Conservation (phyloP, 768 basidiomycete species). For the Podaxis rugospora region DNA sequence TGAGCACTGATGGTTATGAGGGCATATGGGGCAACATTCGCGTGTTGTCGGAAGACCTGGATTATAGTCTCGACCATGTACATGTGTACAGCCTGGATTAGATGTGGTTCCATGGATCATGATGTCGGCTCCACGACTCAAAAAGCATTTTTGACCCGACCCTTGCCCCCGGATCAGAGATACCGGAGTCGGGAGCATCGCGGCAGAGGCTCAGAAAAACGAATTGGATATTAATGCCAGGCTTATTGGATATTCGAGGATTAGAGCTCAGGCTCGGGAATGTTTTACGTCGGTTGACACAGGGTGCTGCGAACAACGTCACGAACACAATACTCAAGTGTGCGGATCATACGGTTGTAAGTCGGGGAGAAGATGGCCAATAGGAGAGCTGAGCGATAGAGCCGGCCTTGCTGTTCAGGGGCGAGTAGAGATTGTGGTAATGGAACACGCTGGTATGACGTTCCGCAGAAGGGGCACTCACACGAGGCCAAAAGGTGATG, state of each 20-base stretch:
- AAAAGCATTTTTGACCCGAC: not conserved
- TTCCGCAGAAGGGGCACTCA: not conserved
- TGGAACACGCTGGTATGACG: constrained; percentile 3
- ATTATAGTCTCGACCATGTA: not conserved
- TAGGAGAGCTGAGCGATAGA: not conserved
- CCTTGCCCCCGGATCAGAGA: not conserved
- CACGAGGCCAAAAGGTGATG: not conserved
- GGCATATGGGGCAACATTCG: not conserved
- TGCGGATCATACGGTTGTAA: constrained; percentile 4
- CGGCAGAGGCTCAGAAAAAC: not conserved
- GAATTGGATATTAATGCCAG: not conserved
- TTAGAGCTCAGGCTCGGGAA: not conserved
- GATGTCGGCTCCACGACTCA: not conserved
- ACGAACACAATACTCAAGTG: not conserved
- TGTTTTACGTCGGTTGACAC: not conserved
- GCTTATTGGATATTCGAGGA: not conserved
- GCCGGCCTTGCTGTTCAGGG: constrained; percentile 1
- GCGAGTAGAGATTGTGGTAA: not conserved
- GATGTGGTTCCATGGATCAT: not conserved
- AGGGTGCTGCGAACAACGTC: not conserved
- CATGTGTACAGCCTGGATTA: not conserved
- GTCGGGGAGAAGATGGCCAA: not conserved
- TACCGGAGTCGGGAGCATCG: not conserved
- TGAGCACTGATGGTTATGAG: not conserved
- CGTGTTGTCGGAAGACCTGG: not conserved